These are phyloP conservation scores for Penicillium antarcticum DNA, from an alignment of 495 filamentous ascomycete genomes.

Conservation along the genomic window DNA sequence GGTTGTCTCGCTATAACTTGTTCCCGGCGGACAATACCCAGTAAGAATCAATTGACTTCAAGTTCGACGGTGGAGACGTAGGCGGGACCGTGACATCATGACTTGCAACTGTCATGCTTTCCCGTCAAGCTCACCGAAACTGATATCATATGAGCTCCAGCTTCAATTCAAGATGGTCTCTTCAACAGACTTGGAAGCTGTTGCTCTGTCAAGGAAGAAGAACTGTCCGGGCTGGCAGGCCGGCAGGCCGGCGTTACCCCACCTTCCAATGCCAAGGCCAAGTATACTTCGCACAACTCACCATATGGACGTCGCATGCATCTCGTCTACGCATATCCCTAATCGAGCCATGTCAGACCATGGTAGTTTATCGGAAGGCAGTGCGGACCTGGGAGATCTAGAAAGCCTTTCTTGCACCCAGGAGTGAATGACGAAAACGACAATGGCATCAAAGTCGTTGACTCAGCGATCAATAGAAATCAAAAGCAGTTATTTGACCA, in stretches of 20 bases:
- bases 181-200: no score
- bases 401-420: not conserved
- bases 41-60: not conserved
- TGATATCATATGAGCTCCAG: not conserved
- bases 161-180: not conserved
- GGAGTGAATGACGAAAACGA: slow-evolving; percentile 2
- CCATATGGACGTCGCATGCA: no score
- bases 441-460: slow-evolving; percentile 1
- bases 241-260: no score
- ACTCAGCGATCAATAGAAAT: not conserved
- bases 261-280: no score
- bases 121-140: not conserved
- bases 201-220: no score
- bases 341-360: no score
- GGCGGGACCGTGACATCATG: slow-evolving; percentile 8
- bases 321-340: no score
- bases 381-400: not conserved
- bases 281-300: no score
- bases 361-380: no score
- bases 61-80: not conserved
- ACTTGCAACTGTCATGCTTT: not conserved
- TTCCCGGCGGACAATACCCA: not conserved
- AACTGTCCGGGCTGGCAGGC: no score
- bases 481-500: not conserved
- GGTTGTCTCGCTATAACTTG: not conserved